Percentiles rank a stretch among this genome's conserved stretches.
phyloP scores from a whole-genome alignment of 1,284 basidiomycete genomes.

The Ganoderma lingzhi region DNA sequence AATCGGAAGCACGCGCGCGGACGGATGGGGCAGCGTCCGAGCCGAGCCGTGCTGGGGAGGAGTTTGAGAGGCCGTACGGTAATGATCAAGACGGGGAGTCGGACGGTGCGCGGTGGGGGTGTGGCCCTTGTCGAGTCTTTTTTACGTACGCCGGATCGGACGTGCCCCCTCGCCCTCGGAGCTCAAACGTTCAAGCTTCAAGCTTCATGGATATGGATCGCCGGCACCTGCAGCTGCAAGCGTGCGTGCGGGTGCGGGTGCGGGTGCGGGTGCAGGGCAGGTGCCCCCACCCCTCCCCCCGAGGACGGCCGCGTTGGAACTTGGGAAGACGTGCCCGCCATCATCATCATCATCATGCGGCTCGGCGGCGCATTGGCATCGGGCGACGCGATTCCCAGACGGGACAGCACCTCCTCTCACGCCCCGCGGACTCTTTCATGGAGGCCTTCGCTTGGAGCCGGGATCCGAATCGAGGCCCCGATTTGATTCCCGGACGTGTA shows the following conservation, averaged over 20 bases:
- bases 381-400: not conserved
- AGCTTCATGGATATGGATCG: not conserved
- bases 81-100: not conserved
- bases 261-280: too few species aligned
- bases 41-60: conserved; percentile 11
- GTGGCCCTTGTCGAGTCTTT: not conserved
- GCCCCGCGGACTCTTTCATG: not conserved
- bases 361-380: too few species aligned
- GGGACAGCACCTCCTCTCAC: not conserved
- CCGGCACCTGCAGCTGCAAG: not conserved
- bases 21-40: not conserved
- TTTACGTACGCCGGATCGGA: conserved; percentile 24
- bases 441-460: not conserved
- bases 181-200: not conserved
- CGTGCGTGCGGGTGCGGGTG: too few species aligned
- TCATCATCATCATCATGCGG: not conserved
- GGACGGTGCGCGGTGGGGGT: conserved; percentile 20
- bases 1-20: not conserved
- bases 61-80: not conserved
- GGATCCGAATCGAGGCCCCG: not conserved
- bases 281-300: too few species aligned
- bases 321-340: conserved; percentile 1
- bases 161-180: conserved; percentile 4
- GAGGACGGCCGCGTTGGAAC: not conserved
- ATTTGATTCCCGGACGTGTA: conserved; percentile 24